Evolutionary conservation across 495 filamentous ascomycete species (phyloP).

Genomic region (Xylaria sp.): DNA sequence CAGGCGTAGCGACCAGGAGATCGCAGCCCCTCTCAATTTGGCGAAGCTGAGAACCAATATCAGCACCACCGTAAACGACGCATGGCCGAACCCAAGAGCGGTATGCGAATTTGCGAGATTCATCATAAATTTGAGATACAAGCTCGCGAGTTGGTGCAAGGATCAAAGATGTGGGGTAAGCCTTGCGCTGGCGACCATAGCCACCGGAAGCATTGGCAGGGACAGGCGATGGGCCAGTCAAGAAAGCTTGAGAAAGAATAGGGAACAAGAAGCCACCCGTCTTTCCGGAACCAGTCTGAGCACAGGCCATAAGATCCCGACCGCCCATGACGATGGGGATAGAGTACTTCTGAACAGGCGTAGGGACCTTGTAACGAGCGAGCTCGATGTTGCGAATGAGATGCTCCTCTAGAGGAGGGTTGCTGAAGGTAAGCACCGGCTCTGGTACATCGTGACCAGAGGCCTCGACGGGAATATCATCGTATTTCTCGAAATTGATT

Average conservation of each 20-base stretch:
- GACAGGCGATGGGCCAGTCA: conserved; percentile 77
- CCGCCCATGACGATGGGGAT: conserved; percentile 97
- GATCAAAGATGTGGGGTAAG: conserved; percentile 93
- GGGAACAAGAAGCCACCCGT: conserved; percentile 99
- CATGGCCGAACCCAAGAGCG: conserved; percentile 98
- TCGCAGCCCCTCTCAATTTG: conserved; percentile 98
- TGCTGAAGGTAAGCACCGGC: conserved; percentile 85
- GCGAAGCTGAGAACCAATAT: conserved; percentile 95
- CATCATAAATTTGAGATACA: conserved; percentile 97
- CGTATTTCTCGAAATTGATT: conserved; percentile 99
- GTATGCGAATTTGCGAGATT: conserved; percentile 97
- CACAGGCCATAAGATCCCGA: conserved; percentile 98
- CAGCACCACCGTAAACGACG: conserved; percentile 98
- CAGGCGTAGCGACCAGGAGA: conserved; percentile 94
- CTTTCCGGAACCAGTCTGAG: conserved; percentile 98
- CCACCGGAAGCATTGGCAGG: conserved; percentile 66
- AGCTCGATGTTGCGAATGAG: conserved; percentile 89
- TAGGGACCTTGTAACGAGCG: conserved; percentile 91
- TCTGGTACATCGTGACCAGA: conserved; percentile 95
- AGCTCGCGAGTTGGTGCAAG: conserved; percentile 96
- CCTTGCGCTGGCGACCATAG: conserved; percentile 89
- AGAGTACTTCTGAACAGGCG: conserved; percentile 97
- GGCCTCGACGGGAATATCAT: conserved; percentile 97
- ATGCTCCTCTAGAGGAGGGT: conserved; percentile 93
- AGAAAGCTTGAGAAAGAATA: conserved; percentile 94